Evolutionary conservation across 345 rosid genomes (phyloP).

Genomic region (Heritiera littoralis): DNA sequence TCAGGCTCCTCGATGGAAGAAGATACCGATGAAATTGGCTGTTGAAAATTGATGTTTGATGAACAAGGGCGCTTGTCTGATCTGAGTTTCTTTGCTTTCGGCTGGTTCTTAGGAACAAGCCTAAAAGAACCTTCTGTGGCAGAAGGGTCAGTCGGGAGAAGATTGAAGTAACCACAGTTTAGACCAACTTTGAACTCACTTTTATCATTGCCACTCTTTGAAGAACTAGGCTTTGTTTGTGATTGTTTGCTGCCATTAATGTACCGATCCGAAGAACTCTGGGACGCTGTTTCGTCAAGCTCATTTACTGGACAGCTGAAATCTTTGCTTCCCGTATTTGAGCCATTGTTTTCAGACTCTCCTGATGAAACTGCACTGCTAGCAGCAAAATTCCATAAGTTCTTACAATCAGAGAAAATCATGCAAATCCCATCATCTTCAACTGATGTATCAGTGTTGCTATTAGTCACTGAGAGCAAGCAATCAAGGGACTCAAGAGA

Average conservation of each 20-base stretch:
- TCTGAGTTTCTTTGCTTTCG: constrained; percentile 59
- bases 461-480: constrained; percentile 64
- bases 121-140: constrained; percentile 46
- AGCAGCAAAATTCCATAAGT: constrained; percentile 57
- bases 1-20: constrained; percentile 66
- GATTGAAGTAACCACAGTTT: constrained; percentile 37
- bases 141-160: constrained; percentile 40
- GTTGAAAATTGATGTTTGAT: constrained; percentile 79
- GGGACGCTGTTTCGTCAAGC: constrained; percentile 44
- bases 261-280: constrained; percentile 34
- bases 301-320: constrained; percentile 27
- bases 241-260: constrained; percentile 14
- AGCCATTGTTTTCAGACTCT: constrained; percentile 58
- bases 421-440: constrained; percentile 74
- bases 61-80: constrained; percentile 51
- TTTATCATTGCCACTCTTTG: constrained; percentile 44
- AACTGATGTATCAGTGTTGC: constrained; percentile 53
- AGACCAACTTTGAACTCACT: constrained; percentile 20
- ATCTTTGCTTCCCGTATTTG: constrained; percentile 30
- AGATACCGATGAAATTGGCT: constrained; percentile 47
- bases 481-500: constrained; percentile 63
- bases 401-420: constrained; percentile 59
- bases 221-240: constrained; percentile 28
- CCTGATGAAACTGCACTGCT: constrained; percentile 62
- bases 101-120: constrained; percentile 49